These are phyloP conservation scores for Colletotrichum magnum DNA, from an alignment of 2,329 filamentous ascomycete species.

Conservation along the genomic window DNA sequence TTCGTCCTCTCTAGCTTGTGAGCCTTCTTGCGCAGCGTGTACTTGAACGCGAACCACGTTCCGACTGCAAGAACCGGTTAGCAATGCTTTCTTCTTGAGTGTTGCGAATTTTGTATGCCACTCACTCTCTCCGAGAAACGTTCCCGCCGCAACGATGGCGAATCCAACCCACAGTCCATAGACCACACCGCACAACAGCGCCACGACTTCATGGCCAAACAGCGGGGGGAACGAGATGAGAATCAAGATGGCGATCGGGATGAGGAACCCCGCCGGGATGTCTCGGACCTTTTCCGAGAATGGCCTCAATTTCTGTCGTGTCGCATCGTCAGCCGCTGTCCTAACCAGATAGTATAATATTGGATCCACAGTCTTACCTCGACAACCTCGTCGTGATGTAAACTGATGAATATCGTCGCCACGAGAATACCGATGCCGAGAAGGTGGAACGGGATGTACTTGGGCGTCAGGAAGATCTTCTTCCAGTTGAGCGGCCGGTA, in stretches of 20 bases:
- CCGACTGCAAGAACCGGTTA: slow-evolving; percentile 43
- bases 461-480: slow-evolving; percentile 48
- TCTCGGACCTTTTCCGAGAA: slow-evolving; percentile 54
- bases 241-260: slow-evolving; percentile 56
- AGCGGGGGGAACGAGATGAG: slow-evolving; percentile 58
- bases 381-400: slow-evolving; percentile 57
- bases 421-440: slow-evolving; percentile 48
- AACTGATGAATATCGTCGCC: slow-evolving; percentile 50
- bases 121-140: slow-evolving; percentile 54
- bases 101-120: no score
- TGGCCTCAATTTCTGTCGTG: slow-evolving; percentile 47
- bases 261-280: slow-evolving; percentile 55
- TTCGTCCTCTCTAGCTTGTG: slow-evolving; percentile 56
- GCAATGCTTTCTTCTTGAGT: background rate
- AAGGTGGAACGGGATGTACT: slow-evolving; percentile 52
- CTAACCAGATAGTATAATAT: no score
- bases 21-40: slow-evolving; percentile 52
- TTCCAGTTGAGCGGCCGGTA: slow-evolving; percentile 54
- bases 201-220: slow-evolving; percentile 58
- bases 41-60: slow-evolving; percentile 58
- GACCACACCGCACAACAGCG: slow-evolving; percentile 57
- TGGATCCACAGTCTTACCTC: slow-evolving; percentile 40
- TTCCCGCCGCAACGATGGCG: slow-evolving; percentile 56
- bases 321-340: background rate
- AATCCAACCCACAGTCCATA: slow-evolving; percentile 59